A percentile compares a stretch with the other conserved stretches of the same genome.
Evolutionary conservation across 2,329 filamentous ascomycete species (phyloP).

Genomic region (Cordyceps fumosorosea): DNA sequence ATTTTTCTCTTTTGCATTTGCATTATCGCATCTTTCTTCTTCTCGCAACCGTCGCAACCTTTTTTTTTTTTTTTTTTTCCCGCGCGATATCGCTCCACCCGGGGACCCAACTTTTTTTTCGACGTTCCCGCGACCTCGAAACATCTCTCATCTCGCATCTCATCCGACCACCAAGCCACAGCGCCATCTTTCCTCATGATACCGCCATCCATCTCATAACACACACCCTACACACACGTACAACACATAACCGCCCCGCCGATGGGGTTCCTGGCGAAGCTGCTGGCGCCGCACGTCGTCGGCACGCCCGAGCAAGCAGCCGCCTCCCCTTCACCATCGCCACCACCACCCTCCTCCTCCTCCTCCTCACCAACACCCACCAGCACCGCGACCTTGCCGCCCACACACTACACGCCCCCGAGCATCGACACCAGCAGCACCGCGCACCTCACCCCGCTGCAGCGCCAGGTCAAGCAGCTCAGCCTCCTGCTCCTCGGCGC

Average conservation of each 20-base stretch:
- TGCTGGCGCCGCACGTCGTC: conserved; percentile 10
- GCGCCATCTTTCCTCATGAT: not conserved
- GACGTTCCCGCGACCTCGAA: not conserved
- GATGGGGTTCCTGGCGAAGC: conserved; percentile 11
- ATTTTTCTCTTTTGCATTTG: too few relatives aligned
- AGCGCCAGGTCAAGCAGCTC: conserved; percentile 53
- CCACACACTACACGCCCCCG: not conserved
- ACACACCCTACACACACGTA: not conserved
- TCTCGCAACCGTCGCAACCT: too few relatives aligned
- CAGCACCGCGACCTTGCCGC: conserved; percentile 14
- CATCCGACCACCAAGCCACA: not conserved
- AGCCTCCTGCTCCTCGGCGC: conserved; percentile 69
- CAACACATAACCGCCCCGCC: not conserved
- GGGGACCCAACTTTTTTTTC: conserved; percentile 1
- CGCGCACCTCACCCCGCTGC: conserved; percentile 28
- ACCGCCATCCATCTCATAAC: not conserved
- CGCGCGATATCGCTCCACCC: not conserved
- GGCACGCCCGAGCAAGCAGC: conserved; percentile 4
- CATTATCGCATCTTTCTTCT: too few relatives aligned
- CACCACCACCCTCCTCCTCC: not conserved
- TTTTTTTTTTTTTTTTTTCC: too few relatives aligned
- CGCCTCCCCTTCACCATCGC: conserved; percentile 10
- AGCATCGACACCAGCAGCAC: conserved; percentile 16
- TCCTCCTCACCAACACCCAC: conserved; percentile 4
- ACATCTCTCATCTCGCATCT: not conserved